Evolutionary conservation across 805 yeast species (phyloP).

Genomic region (Lipomyces mesembrius): DNA sequence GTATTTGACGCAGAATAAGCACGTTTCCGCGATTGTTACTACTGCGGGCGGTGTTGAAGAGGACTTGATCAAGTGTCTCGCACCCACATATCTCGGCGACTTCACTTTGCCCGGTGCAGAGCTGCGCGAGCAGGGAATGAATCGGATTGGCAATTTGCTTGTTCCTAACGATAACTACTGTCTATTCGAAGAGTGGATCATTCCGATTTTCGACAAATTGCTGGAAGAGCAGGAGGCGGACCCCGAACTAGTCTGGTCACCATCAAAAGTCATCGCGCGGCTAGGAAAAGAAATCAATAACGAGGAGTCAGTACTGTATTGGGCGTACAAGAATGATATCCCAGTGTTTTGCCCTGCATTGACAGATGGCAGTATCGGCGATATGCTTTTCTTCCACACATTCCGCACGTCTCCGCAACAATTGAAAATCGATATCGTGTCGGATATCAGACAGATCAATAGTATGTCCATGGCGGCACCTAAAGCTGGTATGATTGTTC

Average conservation of each 20-base stretch:
- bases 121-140: conserved; percentile 93
- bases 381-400: conserved; percentile 98
- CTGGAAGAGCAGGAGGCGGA: conserved; percentile 81
- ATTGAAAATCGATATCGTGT: conserved; percentile 87
- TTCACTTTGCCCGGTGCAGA: conserved; percentile 78
- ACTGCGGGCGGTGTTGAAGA: conserved; percentile 99
- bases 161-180: conserved; percentile 99
- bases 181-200: conserved; percentile 97
- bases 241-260: conserved; percentile 82
- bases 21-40: conserved; percentile 94
- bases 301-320: conserved; percentile 89
- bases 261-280: conserved; percentile 88
- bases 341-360: conserved; percentile 97
- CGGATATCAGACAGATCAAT: conserved; percentile 89
- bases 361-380: conserved; percentile 98
- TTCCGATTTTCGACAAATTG: conserved; percentile 86
- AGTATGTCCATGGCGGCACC: conserved; percentile 94
- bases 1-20: conserved; percentile 88
- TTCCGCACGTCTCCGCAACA: conserved; percentile 92
- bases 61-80: conserved; percentile 93
- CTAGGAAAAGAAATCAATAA: conserved; percentile 94
- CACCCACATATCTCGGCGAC: conserved; percentile 95
- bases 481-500: conserved; percentile 91
- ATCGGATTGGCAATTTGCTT: conserved; percentile 93
- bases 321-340: conserved; percentile 97